Conservation (phyloP, 192 early-diverging fungal species). For the Rhizophlyctis rosea region DNA sequence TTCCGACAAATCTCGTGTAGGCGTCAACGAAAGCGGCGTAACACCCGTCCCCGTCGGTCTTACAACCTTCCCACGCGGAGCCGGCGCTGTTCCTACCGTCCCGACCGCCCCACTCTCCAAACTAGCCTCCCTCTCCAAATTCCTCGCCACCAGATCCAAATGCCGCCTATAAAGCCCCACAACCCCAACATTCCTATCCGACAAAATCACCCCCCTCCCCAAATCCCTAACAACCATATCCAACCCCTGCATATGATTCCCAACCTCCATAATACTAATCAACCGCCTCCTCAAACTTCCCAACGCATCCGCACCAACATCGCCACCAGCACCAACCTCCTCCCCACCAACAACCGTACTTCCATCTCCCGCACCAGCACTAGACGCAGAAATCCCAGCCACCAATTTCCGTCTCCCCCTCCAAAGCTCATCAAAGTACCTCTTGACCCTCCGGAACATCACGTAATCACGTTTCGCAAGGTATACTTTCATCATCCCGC, state of each 20-base stretch:
- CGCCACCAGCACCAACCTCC: too few relatives aligned
- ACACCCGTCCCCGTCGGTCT: too few relatives aligned
- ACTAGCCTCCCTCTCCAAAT: neutral
- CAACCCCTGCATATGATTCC: constrained; percentile 50
- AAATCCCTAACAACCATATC: constrained; percentile 62
- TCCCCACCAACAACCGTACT: too few relatives aligned
- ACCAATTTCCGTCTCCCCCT: constrained; percentile 60
- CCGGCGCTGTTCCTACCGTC: too few relatives aligned
- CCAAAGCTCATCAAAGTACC: constrained; percentile 57
- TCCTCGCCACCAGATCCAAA: constrained; percentile 24
- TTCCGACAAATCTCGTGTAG: too few relatives aligned
- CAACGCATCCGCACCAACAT: constrained; percentile 61
- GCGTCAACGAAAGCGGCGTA: too few relatives aligned
- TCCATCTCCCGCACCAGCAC: too few relatives aligned
- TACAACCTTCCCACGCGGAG: too few relatives aligned
- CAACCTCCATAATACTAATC: constrained; percentile 50
- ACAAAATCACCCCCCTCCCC: constrained; percentile 53
- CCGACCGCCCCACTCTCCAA: neutral
- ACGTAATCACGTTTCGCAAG: constrained; percentile 53
- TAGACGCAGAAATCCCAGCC: constrained; percentile 51
- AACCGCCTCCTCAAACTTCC: constrained; percentile 49
- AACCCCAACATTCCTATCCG: constrained; percentile 53
- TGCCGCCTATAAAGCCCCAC: constrained; percentile 58
- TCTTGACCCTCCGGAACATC: constrained; percentile 47
- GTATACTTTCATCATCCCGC: constrained; percentile 45